These are phyloP conservation scores for Amanita molliuscula DNA, from an alignment of 768 basidiomycete species.

Conservation along the genomic window DNA sequence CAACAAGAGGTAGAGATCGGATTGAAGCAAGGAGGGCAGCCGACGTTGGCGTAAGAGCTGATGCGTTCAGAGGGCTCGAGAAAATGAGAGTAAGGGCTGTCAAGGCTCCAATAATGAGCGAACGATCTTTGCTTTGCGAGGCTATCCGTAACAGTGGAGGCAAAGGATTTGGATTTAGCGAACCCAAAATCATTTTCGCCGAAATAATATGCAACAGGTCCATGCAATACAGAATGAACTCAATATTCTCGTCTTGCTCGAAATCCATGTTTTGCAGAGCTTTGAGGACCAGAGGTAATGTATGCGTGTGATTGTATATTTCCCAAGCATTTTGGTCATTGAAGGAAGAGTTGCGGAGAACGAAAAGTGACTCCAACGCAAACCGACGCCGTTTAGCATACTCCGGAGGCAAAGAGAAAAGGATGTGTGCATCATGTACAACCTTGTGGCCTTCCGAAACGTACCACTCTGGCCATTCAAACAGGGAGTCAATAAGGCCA, in stretches of 20 bases:
- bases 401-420: slow-evolving; percentile 50
- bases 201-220: slow-evolving; percentile 65
- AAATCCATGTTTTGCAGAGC: slow-evolving; percentile 53
- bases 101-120: slow-evolving; percentile 61
- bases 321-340: slow-evolving; percentile 57
- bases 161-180: slow-evolving; percentile 38
- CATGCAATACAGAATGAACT: slow-evolving; percentile 61
- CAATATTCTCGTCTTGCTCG: slow-evolving; percentile 55
- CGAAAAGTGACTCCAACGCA: slow-evolving; percentile 77
- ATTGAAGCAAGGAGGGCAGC: slow-evolving; percentile 54
- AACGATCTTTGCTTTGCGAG: slow-evolving; percentile 55
- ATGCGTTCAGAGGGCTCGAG: slow-evolving; percentile 46
- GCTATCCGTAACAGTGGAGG: slow-evolving; percentile 45
- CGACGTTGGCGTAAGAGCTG: slow-evolving; percentile 43
- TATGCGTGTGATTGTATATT: slow-evolving; percentile 47
- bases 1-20: slow-evolving; percentile 62
- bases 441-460: slow-evolving; percentile 47
- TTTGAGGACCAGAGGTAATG: slow-evolving; percentile 54
- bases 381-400: slow-evolving; percentile 50
- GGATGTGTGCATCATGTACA: slow-evolving; percentile 24
- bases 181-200: slow-evolving; percentile 26
- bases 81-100: slow-evolving; percentile 51
- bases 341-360: slow-evolving; percentile 79
- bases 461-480: slow-evolving; percentile 87
- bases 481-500: slow-evolving; percentile 73